phyloP scores from a whole-genome alignment of 164 flowering plant species.

The Macadamia tetraphylla region DNA sequence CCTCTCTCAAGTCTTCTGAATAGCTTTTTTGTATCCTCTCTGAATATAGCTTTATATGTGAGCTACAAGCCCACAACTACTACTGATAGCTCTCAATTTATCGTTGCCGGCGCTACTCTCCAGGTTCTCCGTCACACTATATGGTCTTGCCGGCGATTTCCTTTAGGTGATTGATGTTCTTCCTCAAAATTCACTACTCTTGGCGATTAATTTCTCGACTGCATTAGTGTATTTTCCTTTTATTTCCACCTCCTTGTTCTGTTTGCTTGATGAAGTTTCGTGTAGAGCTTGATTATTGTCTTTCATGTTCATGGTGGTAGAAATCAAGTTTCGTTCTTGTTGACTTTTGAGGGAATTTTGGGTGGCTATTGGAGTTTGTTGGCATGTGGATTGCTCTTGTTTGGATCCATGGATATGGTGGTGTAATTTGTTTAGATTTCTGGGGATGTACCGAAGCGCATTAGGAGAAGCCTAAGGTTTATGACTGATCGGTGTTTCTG shows the following conservation, averaged over 20 bases:
- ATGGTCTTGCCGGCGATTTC: not conserved
- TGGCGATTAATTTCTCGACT: not conserved
- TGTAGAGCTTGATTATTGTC: not conserved
- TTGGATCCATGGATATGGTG: slow-evolving; percentile 47
- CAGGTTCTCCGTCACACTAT: no score
- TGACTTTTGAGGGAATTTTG: not conserved
- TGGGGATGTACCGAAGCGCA: slow-evolving; percentile 44
- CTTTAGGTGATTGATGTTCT: not conserved
- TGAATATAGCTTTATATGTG: no score
- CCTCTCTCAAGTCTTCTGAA: no score
- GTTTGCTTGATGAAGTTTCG: not conserved
- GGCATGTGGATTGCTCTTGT: slow-evolving; percentile 47
- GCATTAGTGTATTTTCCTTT: not conserved
- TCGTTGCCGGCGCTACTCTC: not conserved
- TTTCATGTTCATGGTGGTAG: not conserved
- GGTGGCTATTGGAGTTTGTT: slow-evolving; percentile 14
- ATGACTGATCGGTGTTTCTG: slow-evolving; percentile 2
- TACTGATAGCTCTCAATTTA: no score
- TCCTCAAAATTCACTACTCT: not conserved
- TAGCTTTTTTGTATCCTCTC: no score
- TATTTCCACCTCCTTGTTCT: not conserved
- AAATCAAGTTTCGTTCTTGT: not conserved
- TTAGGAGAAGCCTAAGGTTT: slow-evolving; percentile 13
- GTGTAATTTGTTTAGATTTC: slow-evolving; percentile 41
- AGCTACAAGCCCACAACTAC: no score